phyloP scores from a whole-genome alignment of 345 rosid genomes.

The Physaria fendleri region DNA sequence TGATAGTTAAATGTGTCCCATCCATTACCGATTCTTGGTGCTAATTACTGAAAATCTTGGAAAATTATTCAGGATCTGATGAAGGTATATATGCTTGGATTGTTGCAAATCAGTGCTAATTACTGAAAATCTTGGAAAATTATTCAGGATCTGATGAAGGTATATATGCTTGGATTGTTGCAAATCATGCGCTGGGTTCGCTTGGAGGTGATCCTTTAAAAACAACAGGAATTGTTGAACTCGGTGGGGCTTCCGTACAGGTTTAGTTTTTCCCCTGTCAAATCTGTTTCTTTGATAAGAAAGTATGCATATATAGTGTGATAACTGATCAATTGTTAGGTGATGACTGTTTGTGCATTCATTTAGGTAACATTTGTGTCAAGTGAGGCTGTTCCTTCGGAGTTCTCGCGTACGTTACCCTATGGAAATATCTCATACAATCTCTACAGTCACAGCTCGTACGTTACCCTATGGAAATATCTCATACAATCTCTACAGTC shows the following conservation, averaged over 20 bases:
- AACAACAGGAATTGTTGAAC: slow-evolving; percentile 64
- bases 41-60: not conserved
- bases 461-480: slow-evolving; percentile 44
- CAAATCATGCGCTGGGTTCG: slow-evolving; percentile 57
- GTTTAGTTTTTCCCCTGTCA: not conserved
- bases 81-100: slow-evolving; percentile 59
- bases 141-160: slow-evolving; percentile 4
- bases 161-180: slow-evolving; percentile 69
- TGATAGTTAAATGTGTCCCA: not conserved
- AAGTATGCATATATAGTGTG: not conserved
- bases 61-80: not conserved
- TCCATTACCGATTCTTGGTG: not conserved
- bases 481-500: slow-evolving; percentile 70
- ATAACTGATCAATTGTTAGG: not conserved
- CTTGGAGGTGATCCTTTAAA: slow-evolving; percentile 57
- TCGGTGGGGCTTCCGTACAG: slow-evolving; percentile 4
- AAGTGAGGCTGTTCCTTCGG: slow-evolving; percentile 48
- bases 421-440: slow-evolving; percentile 55
- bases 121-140: not conserved
- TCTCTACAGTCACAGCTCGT: slow-evolving; percentile 81
- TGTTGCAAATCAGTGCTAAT: slow-evolving; percentile 41
- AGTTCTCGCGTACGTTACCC: slow-evolving; percentile 43
- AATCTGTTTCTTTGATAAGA: too few relatives aligned
- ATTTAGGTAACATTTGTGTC: slow-evolving; percentile 28
- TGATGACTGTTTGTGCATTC: not conserved